Percentiles rank a stretch among this genome's conserved stretches.
phyloP scores from a whole-genome alignment of 306 rosid species.

The Sicyos edulis region DNA sequence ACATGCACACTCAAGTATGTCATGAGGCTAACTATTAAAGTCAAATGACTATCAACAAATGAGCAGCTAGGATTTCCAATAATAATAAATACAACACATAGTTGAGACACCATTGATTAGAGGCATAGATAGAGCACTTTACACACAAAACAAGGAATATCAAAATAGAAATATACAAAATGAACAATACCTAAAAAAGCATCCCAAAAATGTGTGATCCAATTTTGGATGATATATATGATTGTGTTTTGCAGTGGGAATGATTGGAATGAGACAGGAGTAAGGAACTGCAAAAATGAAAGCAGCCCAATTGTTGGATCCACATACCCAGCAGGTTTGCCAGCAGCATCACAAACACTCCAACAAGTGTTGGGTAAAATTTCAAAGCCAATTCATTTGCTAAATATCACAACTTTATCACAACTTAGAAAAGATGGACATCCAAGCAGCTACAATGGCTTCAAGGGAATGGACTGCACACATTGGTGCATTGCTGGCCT shows the following conservation, averaged over 20 bases:
- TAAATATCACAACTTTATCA: constrained; percentile 58
- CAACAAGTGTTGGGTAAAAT: constrained; percentile 33
- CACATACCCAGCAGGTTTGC: constrained; percentile 37
- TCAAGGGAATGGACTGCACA: constrained; percentile 59
- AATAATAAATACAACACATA: no score
- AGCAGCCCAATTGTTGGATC: constrained; percentile 51
- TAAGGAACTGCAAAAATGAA: constrained; percentile 47
- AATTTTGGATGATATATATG: no score
- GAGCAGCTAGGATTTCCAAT: no score
- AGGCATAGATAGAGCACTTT: no score
- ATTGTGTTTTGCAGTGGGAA: constrained; percentile 50
- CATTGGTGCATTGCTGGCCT: constrained; percentile 80
- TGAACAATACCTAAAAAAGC: no score
- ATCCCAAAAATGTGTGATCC: no score
- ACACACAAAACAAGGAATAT: no score
- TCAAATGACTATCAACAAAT: no score
- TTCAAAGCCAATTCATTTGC: constrained; percentile 38
- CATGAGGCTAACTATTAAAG: no score
- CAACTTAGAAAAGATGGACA: constrained; percentile 75
- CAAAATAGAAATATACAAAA: no score
- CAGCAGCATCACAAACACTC: constrained; percentile 32
- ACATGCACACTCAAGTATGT: no score
- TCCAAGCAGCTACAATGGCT: constrained; percentile 43
- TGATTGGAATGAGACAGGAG: constrained; percentile 42
- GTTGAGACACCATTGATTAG: no score